Evolutionary conservation across 371 early-diverging fungal genomes (phyloP).

Genomic region (Conidiobolus incongruus): DNA sequence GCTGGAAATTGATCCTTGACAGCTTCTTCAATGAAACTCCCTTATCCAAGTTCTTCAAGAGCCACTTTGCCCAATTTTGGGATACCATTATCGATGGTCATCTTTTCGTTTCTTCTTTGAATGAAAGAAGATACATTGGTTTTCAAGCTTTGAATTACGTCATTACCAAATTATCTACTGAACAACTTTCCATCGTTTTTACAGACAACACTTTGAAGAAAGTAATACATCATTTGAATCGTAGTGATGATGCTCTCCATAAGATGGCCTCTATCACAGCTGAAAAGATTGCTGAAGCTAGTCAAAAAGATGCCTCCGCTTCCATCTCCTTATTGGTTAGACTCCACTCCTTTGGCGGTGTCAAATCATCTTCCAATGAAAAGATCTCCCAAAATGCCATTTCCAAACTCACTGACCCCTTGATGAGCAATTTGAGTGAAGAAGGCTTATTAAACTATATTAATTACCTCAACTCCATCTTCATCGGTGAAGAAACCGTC

Average conservation of each 20-base stretch:
- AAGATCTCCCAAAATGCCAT: not conserved
- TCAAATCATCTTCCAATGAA: too few relatives aligned
- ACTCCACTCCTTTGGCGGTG: not conserved
- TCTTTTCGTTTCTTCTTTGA: conserved; percentile 44
- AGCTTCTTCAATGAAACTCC: not conserved
- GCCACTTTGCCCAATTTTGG: conserved; percentile 61
- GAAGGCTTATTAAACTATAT: too few relatives aligned
- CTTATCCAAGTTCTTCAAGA: not conserved
- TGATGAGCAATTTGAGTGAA: not conserved
- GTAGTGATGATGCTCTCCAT: not conserved
- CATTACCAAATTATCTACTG: conserved; percentile 29
- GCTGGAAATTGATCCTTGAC: not conserved
- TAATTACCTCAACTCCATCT: too few relatives aligned
- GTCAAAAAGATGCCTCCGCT: conserved; percentile 14
- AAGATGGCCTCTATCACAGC: conserved; percentile 4
- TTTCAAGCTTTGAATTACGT: conserved; percentile 53
- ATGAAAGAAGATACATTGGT: conserved; percentile 77
- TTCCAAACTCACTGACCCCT: not conserved
- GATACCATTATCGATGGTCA: conserved; percentile 44
- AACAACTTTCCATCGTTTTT: conserved; percentile 48
- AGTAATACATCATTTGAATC: too few relatives aligned
- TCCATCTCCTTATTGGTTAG: conserved; percentile 1
- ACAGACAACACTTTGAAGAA: conserved; percentile 60
- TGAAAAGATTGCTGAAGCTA: conserved; percentile 10
- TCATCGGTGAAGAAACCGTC: too few relatives aligned